Percentiles rank a stretch among this genome's conserved stretches.
Evolutionary conservation across 352 stramenopile species (phyloP).

Genomic region (Chrysophaeum taylorii): DNA sequence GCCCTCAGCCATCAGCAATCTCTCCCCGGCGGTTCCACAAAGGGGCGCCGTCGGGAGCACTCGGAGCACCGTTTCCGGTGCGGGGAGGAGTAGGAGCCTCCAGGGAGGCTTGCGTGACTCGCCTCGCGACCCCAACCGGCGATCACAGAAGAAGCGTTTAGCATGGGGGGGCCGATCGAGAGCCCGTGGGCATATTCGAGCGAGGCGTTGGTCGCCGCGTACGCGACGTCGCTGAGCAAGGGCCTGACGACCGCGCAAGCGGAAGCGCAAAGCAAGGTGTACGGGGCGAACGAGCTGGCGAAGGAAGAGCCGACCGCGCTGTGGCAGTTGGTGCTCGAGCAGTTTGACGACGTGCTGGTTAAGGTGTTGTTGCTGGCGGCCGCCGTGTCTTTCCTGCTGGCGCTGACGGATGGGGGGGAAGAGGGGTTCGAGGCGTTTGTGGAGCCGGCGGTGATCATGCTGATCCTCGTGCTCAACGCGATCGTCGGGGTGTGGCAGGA

Average conservation of each 20-base stretch:
- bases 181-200: too few species aligned
- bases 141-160: too few species aligned
- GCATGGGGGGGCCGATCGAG: too few species aligned
- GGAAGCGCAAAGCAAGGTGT: neutral
- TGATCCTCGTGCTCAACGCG: constrained; percentile 84
- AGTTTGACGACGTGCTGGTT: constrained; percentile 94
- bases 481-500: constrained; percentile 82
- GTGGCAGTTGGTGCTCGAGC: constrained; percentile 72
- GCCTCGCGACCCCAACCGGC: too few species aligned
- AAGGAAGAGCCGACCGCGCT: constrained; percentile 28
- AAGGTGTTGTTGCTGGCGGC: constrained; percentile 87
- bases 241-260: neutral
- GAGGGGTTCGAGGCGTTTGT: constrained; percentile 70
- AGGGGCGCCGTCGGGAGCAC: too few species aligned
- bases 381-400: constrained; percentile 79
- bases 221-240: neutral
- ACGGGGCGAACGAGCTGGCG: constrained; percentile 31
- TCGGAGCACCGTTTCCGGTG: too few species aligned
- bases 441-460: constrained; percentile 80
- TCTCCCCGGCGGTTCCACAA: too few species aligned
- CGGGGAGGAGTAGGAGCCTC: too few species aligned
- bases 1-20: too few species aligned
- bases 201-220: too few species aligned
- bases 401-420: constrained; percentile 55
- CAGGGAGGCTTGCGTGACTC: too few species aligned